Evolutionary conservation across 306 rosid species (phyloP), one percentile per base, ranked within the genome.

Genomic region (Pyrus betulifolia): DNA sequence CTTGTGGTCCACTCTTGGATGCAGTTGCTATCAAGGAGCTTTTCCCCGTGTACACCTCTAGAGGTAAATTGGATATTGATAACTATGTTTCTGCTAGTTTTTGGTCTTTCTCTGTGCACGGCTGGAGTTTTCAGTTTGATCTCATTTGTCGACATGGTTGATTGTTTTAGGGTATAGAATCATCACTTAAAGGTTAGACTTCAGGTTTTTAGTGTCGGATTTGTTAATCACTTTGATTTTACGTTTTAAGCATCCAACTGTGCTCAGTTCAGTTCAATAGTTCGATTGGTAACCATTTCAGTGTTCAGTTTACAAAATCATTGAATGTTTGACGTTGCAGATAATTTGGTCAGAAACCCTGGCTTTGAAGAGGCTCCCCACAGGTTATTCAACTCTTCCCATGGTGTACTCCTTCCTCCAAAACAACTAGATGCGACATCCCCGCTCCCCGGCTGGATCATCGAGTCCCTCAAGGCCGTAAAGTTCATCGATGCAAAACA

Each of bases 1-100:
- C 97, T 67, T 92, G 98, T 70, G 98, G 99, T 44, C 99, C 97
- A 4, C 97, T 95, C 62, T 80, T 95, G 76, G 99, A 95, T 81
- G 97, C 96, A 10, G 86, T 95, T 82, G 99, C 97, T 59, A 89
- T 92, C 77, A 91, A 96, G 85, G 91, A 92, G 83, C 88, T 92
- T 67, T 72, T 72, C 52, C 97, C 90, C 51, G 91, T 86, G 69
- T 45, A 18, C 15, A 97, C 93, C 70, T 85, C 97, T 3, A 86
- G 87, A 89, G 88, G 99, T 95, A 90, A 84, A 75, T 76, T 33
- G 18, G 12, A 52, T 7, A 51, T 15, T 4, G 35, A 4, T 11
- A 30, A 22, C 76, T 40, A 0, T 35, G 8, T 18, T 49, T 49
- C 17, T 49, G 21, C 55, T 15, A 49, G 0, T 49, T 49, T 49